Base-by-base conservation (phyloP, 805 yeast species). In the Metschnikowia colocasiae region DNA sequence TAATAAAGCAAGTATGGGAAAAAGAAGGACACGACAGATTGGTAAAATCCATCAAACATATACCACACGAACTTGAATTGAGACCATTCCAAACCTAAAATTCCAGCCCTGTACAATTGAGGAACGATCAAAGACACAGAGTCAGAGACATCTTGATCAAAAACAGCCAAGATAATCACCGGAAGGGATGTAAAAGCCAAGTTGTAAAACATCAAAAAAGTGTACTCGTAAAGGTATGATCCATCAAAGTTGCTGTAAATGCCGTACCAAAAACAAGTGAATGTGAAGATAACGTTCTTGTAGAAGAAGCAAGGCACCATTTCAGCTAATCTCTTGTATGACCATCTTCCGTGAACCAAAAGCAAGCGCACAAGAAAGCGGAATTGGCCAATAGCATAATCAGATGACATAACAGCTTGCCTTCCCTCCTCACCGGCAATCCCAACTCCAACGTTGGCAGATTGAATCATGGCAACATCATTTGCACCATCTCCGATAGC, bases 371-470 rank as follows among this genome's bases (percentile, higher is more conserved):
- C 73, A 51, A 87, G 64, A 58, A 75, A 87, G 59, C 94, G 76
- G 65, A 87, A 87, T 62, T 87, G 95, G 20, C 92, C 94, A 59
- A 87, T 68, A 18, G 92, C 95, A 65, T 85, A 87, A 69, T 87
- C 95, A 1, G 92, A 83, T 22, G 90, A 83, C 95, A 87, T 87
- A 4, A 80, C 94, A 16, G 94, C 94, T 65, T 86, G 94, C 51
- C 94, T 73, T 60, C 95, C 95, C 71, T 87, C 95, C 70, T 87
- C 94, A 68, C 95, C 95, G 3, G 91, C 91, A 61, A 87, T 87
- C 69, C 95, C 95, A 47, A 87, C 86, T 59, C 95, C 95, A 39
- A 87, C 84, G 66, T 87, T 83, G 1, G 95, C 94, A 25, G 90
- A 82, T 64, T 87, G 95, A 55, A 87, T 87, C 95, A 87, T 87